Evolutionary conservation across 441 rosid genomes (phyloP), one percentile per base, ranked within the genome.

Genomic region (Eruca vesicaria): DNA sequence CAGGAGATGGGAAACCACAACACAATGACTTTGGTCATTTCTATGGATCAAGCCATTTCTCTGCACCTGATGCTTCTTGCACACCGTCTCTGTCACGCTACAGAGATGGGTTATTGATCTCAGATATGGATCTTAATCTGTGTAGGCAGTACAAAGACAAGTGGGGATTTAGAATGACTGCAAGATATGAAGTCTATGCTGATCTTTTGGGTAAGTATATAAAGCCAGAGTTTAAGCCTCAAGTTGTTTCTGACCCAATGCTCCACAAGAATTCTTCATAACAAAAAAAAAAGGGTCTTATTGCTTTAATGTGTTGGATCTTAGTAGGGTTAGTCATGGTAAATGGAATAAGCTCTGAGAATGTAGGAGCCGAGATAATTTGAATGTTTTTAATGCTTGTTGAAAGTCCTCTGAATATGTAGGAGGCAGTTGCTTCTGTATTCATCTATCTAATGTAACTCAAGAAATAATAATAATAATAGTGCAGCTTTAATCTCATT

Each of bases 41-140:
- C 77, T 93, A 89, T 36, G 99, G 99, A 23, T 93, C 98, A 15
- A 93, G 97, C 80, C 79, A 93, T 83, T 88, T 93, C 79, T 93
- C 99, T 62, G 91, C 97, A 6, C 98, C 98, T 0, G 98, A 96
- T 83, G 92, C 97, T 52, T 91, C 98, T 7, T 93, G 98, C 87
- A 87, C 97, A 0, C 94, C 97, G 63, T 91, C 94, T 50, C 82
- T 96, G 73, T 88, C 97, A 9, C 97, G 92, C 28, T 66, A 67
- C 82, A 90, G 76, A 77, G 98, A 93, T 59, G 98, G 99, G 4
- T 68, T 95, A 77, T 15, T 93, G 86, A 85, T 93, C 68, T 80
- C 97, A 0, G 97, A 96, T 73, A 90, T 96, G 96, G 97, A 96
- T 81, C 88, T 93, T 55, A 93, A 91, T 85, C 92, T 96, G 70